Conservation (phyloP, 139 green algal genomes). For the Picochlorum sp. region DNA sequence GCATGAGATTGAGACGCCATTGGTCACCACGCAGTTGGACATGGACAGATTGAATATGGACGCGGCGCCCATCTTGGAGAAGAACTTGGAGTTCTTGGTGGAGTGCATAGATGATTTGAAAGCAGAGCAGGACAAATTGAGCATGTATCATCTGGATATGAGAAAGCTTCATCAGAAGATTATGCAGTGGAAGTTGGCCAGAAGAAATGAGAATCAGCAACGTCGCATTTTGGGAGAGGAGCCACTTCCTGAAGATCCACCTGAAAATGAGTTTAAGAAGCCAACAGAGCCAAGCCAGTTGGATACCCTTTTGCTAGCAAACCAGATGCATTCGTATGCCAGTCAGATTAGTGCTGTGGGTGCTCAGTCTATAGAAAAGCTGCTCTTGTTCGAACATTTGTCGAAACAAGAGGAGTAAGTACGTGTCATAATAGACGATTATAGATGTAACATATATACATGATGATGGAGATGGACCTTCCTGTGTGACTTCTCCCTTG, state of each 20-base stretch:
- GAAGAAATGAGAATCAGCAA: conserved; percentile 79
- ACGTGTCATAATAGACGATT: no score
- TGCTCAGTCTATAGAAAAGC: conserved; percentile 51
- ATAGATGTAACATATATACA: no score
- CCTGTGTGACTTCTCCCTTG: no score
- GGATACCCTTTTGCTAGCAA: conserved; percentile 80
- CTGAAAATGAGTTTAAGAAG: conserved; percentile 69
- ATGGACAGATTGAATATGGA: conserved; percentile 71
- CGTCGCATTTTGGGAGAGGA: conserved; percentile 68
- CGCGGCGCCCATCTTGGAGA: conserved; percentile 69
- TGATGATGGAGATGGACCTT: no score
- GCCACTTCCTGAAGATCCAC: conserved; percentile 90
- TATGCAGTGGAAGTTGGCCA: conserved; percentile 41
- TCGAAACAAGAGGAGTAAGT: conserved; percentile 4
- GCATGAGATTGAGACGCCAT: conserved; percentile 41
- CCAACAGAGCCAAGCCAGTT: conserved; percentile 78
- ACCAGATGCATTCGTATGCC: conserved; percentile 55
- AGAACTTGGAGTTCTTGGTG: conserved; percentile 78
- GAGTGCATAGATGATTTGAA: conserved; percentile 92
- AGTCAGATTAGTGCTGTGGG: conserved; percentile 44
- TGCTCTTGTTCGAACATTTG: conserved; percentile 58
- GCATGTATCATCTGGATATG: conserved; percentile 44
- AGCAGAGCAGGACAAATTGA: conserved; percentile 49
- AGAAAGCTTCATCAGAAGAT: conserved; percentile 35
- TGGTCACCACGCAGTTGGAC: conserved; percentile 22